These are phyloP conservation scores for Simplicillium sp. DNA, from an alignment of 2,329 filamentous ascomycete genomes.

Conservation along the genomic window DNA sequence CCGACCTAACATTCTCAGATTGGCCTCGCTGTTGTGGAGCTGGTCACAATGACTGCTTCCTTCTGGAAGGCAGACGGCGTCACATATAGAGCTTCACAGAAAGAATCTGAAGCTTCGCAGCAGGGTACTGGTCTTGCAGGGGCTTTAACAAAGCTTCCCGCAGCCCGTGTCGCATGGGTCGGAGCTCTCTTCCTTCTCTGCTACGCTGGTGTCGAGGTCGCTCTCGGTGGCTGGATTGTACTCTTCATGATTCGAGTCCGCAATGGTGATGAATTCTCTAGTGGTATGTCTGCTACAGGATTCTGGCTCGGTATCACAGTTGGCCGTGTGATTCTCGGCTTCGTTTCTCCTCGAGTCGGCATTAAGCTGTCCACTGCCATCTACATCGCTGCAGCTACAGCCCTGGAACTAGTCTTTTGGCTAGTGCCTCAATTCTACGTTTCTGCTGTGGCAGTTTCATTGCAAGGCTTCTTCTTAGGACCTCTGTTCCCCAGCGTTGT, in stretches of 20 bases:
- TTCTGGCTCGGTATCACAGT: constrained; percentile 76
- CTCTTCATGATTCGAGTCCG: constrained; percentile 74
- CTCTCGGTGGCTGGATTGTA: constrained; percentile 74
- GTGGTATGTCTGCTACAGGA: constrained; percentile 66
- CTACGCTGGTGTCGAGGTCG: constrained; percentile 70
- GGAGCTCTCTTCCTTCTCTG: constrained; percentile 62
- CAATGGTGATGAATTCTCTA: constrained; percentile 55
- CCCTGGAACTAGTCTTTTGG: constrained; percentile 67
- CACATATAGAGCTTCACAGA: constrained; percentile 5
- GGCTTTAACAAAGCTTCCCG: constrained; percentile 31
- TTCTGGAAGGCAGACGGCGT: constrained; percentile 39
- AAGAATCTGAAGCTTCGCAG: constrained; percentile 7
- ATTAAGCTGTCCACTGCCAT: constrained; percentile 54
- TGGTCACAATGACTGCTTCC: constrained; percentile 33
- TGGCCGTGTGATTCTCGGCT: constrained; percentile 61
- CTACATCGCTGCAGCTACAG: constrained; percentile 58
- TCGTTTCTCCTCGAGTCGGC: constrained; percentile 62
- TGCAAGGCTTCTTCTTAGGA: constrained; percentile 73
- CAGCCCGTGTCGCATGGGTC: constrained; percentile 55
- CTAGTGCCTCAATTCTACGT: constrained; percentile 70
- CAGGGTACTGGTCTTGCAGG: constrained; percentile 6
- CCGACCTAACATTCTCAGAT: constrained; percentile 26
- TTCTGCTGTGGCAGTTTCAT: constrained; percentile 58
- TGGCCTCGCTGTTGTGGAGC: constrained; percentile 43
- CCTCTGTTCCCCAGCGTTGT: constrained; percentile 68